Percentiles rank a stretch among this genome's conserved stretches.
phyloP scores from a whole-genome alignment of 1,284 basidiomycete genomes.

The Paramarasmius palmivorus region DNA sequence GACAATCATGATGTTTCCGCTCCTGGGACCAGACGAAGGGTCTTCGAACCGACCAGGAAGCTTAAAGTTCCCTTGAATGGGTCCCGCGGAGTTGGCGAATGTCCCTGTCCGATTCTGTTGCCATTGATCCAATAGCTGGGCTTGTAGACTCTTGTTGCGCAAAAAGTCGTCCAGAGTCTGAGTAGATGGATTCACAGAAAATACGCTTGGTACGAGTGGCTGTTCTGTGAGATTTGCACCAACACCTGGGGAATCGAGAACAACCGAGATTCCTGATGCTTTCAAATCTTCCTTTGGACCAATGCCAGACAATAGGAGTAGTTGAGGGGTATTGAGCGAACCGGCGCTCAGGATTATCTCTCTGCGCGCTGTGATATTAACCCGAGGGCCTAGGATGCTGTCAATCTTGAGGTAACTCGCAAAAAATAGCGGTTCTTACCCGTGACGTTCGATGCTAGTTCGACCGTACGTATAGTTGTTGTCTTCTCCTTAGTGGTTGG shows the following conservation, averaged over 20 bases:
- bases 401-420: not conserved
- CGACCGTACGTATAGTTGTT: too few species aligned
- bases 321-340: slow-evolving; percentile 30
- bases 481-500: not conserved
- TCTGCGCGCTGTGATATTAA: slow-evolving; percentile 12
- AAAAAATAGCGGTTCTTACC: too few species aligned
- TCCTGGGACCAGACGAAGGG: slow-evolving; percentile 10
- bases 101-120: slow-evolving; percentile 15
- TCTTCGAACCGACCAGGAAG: slow-evolving; percentile 8
- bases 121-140: slow-evolving; percentile 19
- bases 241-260: slow-evolving; percentile 30
- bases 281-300: slow-evolving; percentile 21
- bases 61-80: slow-evolving; percentile 8
- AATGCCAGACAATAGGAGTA: slow-evolving; percentile 37
- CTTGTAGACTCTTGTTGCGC: slow-evolving; percentile 17
- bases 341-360: slow-evolving; percentile 30
- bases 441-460: too few species aligned
- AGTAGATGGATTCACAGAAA: slow-evolving; percentile 17
- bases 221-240: slow-evolving; percentile 38
- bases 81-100: slow-evolving; percentile 11
- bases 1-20: slow-evolving; percentile 19
- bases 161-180: slow-evolving; percentile 19
- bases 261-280: not conserved
- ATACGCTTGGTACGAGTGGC: slow-evolving; percentile 20
- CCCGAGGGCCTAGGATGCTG: not conserved